A percentile compares a stretch with the other conserved stretches of the same genome.
These are phyloP conservation scores for Dactylellina parvicollis DNA, from an alignment of 2,329 filamentous ascomycete genomes.

Conservation along the genomic window DNA sequence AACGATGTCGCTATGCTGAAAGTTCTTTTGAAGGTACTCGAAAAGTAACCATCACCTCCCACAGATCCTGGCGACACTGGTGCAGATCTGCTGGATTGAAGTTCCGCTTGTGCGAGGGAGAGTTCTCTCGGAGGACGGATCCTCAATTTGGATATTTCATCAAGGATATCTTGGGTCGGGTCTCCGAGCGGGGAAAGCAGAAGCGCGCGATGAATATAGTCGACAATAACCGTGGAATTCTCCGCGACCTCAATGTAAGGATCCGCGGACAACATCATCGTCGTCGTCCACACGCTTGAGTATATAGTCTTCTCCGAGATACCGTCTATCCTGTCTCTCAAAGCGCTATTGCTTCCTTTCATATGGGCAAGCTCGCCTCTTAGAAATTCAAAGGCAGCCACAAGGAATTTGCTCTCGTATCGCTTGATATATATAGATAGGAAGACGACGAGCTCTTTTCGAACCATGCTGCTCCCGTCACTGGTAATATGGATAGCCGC, in stretches of 20 bases:
- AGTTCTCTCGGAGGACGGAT: constrained; percentile 37
- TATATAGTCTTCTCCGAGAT: constrained; percentile 89
- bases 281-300: constrained; percentile 91
- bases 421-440: constrained; percentile 89
- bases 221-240: constrained; percentile 84
- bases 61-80: constrained; percentile 65
- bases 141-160: constrained; percentile 72
- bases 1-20: constrained; percentile 73
- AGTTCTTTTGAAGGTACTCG: constrained; percentile 70
- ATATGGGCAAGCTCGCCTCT: constrained; percentile 55
- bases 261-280: constrained; percentile 89
- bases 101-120: constrained; percentile 59
- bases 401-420: constrained; percentile 90
- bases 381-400: constrained; percentile 79
- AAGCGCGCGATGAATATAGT: constrained; percentile 81
- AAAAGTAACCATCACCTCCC: constrained; percentile 70
- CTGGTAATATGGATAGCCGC: constrained; percentile 90
- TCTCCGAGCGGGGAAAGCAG: constrained; percentile 79
- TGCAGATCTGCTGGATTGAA: constrained; percentile 60
- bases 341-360: constrained; percentile 57
- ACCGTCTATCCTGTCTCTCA: constrained; percentile 64
- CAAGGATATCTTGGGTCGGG: constrained; percentile 76
- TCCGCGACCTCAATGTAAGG: constrained; percentile 92
- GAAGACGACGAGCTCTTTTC: constrained; percentile 92
- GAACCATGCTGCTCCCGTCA: constrained; percentile 92